phyloP scores from a whole-genome alignment of 768 basidiomycete genomes.

The Russula compacta region DNA sequence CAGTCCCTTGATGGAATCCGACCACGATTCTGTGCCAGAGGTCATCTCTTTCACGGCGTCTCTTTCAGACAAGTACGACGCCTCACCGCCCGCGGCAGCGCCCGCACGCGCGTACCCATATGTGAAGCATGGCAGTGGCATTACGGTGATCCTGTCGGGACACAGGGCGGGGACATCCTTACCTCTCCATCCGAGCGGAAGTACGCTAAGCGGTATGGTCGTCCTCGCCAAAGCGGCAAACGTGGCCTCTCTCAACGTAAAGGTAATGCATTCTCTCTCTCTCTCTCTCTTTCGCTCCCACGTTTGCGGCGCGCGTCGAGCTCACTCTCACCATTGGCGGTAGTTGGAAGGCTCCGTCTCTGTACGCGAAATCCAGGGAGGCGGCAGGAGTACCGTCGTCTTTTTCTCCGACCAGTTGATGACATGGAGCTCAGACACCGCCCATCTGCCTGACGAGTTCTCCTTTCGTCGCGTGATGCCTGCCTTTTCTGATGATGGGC shows the following conservation, averaged over 20 bases:
- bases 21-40: background rate
- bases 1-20: background rate
- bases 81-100: no score
- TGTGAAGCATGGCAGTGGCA: background rate
- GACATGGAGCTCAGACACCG: background rate
- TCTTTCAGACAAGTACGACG: background rate
- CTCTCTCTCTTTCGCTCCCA: background rate
- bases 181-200: conserved; percentile 11
- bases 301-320: background rate
- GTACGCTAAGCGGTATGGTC: conserved; percentile 1
- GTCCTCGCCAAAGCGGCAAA: background rate
- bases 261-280: background rate
- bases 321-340: background rate
- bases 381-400: background rate
- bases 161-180: background rate
- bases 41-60: background rate
- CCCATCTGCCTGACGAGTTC: conserved; percentile 1
- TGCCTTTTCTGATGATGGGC: background rate
- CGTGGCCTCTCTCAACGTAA: conserved; percentile 6
- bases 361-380: conserved; percentile 11
- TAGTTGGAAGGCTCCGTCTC: conserved; percentile 6
- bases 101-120: background rate
- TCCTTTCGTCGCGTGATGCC: conserved; percentile 7
- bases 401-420: conserved; percentile 4
- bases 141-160: conserved; percentile 7